phyloP scores from a whole-genome alignment of 2,329 filamentous ascomycete genomes.

The Thermoascus crustaceus region DNA sequence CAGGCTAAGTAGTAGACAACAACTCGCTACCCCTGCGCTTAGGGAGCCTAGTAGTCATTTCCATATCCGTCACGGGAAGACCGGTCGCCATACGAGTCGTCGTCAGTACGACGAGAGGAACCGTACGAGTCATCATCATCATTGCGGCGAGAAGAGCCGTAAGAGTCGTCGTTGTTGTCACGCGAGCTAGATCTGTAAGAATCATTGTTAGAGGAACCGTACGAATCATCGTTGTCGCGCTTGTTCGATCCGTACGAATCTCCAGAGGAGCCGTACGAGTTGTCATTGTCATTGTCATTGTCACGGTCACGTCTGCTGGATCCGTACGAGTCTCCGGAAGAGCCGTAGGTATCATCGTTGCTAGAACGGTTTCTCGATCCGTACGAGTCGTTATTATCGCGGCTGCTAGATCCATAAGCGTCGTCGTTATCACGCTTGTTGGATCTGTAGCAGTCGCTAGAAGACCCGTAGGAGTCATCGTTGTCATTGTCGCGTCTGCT shows the following conservation, averaged over 20 bases:
- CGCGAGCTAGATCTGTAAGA: neutral
- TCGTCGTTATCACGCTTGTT: neutral
- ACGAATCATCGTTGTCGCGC: neutral
- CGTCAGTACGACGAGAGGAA: neutral
- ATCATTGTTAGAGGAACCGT: neutral
- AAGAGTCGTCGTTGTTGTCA: too few species aligned
- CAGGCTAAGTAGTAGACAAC: too few species aligned
- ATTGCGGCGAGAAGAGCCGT: neutral
- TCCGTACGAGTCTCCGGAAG: conserved; percentile 3
- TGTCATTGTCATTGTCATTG: neutral
- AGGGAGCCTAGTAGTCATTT: conserved; percentile 4
- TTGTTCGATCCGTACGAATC: neutral
- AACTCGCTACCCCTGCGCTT: too few species aligned
- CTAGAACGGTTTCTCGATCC: conserved; percentile 1
- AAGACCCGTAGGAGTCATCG: conserved; percentile 4
- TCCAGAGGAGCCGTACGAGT: neutral
- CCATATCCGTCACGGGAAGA: conserved; percentile 10
- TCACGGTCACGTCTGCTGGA: too few species aligned
- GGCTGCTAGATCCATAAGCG: neutral
- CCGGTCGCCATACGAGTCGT: neutral
- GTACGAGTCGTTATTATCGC: neutral
- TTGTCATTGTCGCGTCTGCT: conserved; percentile 4
- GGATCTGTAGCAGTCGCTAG: too few species aligned
- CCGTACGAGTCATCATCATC: neutral
- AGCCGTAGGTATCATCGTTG: neutral